Evolutionary conservation across 768 basidiomycete species (phyloP).

Genomic region (Galerina sulciceps): DNA sequence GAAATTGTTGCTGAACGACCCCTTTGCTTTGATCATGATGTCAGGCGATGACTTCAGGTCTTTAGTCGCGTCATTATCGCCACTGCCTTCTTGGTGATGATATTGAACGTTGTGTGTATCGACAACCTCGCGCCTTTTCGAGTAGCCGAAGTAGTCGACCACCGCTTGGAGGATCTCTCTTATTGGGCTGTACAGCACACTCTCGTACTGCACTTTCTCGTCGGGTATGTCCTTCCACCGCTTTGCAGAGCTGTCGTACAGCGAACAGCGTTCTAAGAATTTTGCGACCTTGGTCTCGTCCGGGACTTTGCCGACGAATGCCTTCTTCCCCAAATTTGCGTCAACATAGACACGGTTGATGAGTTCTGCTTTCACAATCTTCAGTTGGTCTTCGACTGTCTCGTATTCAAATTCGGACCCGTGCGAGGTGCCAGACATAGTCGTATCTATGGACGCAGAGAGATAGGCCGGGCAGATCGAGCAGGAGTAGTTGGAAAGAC

Average conservation of each 20-base stretch:
- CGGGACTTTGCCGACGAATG: background rate
- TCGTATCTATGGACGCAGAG: background rate
- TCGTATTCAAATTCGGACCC: background rate
- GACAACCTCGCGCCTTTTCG: background rate
- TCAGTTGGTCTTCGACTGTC: background rate
- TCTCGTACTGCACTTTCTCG: background rate
- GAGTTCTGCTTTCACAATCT: background rate
- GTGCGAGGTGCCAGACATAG: background rate
- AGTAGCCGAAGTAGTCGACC: background rate
- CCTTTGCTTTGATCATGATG: background rate
- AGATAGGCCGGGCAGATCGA: too few species aligned
- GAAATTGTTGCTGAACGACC: background rate
- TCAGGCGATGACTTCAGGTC: conserved; percentile 3
- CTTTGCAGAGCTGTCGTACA: background rate
- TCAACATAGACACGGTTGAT: background rate
- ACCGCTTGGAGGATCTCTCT: background rate
- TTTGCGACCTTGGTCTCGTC: background rate
- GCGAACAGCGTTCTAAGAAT: background rate
- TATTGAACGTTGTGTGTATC: background rate
- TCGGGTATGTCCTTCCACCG: conserved; percentile 1
- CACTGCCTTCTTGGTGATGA: background rate
- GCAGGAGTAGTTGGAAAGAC: too few species aligned
- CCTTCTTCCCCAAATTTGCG: background rate
- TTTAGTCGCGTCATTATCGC: background rate
- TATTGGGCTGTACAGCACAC: background rate